Conservation (phyloP, 495 filamentous ascomycete genomes). For the Penicillium simplicissimum region DNA sequence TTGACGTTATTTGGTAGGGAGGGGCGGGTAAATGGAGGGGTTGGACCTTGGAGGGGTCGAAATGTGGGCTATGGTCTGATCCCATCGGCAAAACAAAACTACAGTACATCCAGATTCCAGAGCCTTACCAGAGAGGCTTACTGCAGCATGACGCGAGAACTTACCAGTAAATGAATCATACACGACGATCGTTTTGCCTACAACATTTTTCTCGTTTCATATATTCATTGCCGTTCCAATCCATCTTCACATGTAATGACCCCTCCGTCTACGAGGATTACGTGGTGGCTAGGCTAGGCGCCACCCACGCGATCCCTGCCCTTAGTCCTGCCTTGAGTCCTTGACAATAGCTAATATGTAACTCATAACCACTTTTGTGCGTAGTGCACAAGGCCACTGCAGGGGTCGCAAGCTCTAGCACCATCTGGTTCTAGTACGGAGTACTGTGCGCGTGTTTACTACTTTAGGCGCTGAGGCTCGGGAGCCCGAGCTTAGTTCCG, state of each 20-base stretch:
- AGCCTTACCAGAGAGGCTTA: not conserved
- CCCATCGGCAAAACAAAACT: not conserved
- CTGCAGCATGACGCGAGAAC: too few relatives aligned
- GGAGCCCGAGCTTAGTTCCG: slow-evolving; percentile 12
- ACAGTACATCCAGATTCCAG: too few relatives aligned
- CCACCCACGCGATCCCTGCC: not conserved
- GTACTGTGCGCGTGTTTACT: too few relatives aligned
- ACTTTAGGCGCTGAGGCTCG: slow-evolving; percentile 2
- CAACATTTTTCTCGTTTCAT: too few relatives aligned
- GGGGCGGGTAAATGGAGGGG: slow-evolving; percentile 3
- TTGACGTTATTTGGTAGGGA: not conserved
- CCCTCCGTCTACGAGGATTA: too few relatives aligned
- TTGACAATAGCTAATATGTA: not conserved
- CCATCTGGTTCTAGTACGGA: not conserved
- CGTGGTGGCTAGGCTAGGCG: not conserved
- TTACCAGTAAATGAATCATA: too few relatives aligned
- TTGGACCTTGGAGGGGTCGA: too few relatives aligned
- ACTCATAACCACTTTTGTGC: not conserved
- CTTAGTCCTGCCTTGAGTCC: not conserved
- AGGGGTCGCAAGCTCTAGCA: not conserved
- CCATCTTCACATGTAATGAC: too few relatives aligned
- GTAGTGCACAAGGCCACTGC: not conserved
- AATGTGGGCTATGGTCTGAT: too few relatives aligned
- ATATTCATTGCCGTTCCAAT: too few relatives aligned
- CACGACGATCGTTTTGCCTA: too few relatives aligned